Evolutionary conservation across 2,329 filamentous ascomycete genomes (phyloP), one percentile per base, ranked within the genome.

Genomic region (Aspergillus sp.): DNA sequence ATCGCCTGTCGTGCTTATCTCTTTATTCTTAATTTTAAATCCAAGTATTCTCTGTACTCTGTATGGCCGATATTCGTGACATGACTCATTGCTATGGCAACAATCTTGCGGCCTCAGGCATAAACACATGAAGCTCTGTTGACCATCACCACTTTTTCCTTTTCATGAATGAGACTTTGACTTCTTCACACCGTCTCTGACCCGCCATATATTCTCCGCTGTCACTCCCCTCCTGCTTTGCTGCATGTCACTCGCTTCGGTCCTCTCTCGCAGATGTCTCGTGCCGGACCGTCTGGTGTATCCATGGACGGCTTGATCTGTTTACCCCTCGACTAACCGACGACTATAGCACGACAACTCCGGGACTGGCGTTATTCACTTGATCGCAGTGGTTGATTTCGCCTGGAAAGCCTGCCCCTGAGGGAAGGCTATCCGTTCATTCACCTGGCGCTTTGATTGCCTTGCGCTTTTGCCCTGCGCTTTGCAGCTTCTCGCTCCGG

Each of bases 71-170:
- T 19, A 19, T 19, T 19, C 19, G 19, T 19, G 19, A 19, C 19
- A 19, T 19, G 19, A 26, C 10, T 32, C 29, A 61, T 62, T 58
- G 60, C 59, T 50, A 58, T 62, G 55, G 60, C 58, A 63, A 63
- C 60, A 42, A 33, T 2, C 29, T 41, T 28, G 30, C 46, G 44
- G 53, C 54, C 56, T 57, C 30, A 57, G 56, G 53, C 54, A 36
- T 12, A 9, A 3, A 34, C 2, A 42, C n/a, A 50, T 45, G 7
- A 26, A 28, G 9, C 39, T 27, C 28, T 26, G 29, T 7, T 8
- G 7, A n/a, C 12, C 36, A 40, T 40, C 36, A 12, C 26, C 36
- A 7, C 19, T 19, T 19, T 19, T 19, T 19, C 19, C 19, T 19
- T 19, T 19, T 19, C 19, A 19, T 19, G 19, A 19, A 19, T 19